Evolutionary conservation across 352 stramenopile genomes (phyloP), one percentile per base, ranked within the genome.

Genomic region (Pythium rhizo-oryzae): DNA sequence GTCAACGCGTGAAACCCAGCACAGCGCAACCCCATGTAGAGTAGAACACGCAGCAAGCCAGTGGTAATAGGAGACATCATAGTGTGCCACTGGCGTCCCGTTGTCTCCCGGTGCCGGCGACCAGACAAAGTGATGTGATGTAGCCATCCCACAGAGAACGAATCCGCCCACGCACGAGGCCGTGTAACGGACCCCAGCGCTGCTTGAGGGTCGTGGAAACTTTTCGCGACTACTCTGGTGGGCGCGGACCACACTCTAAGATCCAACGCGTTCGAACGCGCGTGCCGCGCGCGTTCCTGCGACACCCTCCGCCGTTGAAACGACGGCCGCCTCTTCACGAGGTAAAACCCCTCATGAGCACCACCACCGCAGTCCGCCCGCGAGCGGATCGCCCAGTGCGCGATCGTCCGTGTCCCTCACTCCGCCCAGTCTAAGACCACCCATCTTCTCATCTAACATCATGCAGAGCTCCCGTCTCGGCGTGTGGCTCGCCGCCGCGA

Each of bases 1-100:
- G 67, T 70, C 56, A 51, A 61, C 15, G 46, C 60, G 6, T 73
- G 55, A 62, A 3, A 15, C n/a, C 1, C 2, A 47, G 41, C 15
- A 47, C 4, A 47, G 15, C 28, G 28, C 28, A 6, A 2, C 28
- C 28, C 28, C 28, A 6, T 47, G 41, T 47, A 21, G 18, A 16
- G 13, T 47, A 47, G 1, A 47, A 15, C 4, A 16, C 1, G 21
- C 13, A 16, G 13, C 18, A 47, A 16, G 28, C 28, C 28, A 41
- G 35, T 41, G 35, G 8, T 41, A 15, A 11, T 41, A 41, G 12
- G 35, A 41, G 35, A 41, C 11, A 39, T 39, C 33, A 39, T 11
- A 11, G 11, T 39, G 33, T 11, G 11, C 33, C 33, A 39, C 33
- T 5, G 33, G 33, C 33, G 11, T 39, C 33, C 6, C n/a, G n/a